Conservation (phyloP, 192 early-diverging fungal genomes). For the Irineochytrium annulatum region DNA sequence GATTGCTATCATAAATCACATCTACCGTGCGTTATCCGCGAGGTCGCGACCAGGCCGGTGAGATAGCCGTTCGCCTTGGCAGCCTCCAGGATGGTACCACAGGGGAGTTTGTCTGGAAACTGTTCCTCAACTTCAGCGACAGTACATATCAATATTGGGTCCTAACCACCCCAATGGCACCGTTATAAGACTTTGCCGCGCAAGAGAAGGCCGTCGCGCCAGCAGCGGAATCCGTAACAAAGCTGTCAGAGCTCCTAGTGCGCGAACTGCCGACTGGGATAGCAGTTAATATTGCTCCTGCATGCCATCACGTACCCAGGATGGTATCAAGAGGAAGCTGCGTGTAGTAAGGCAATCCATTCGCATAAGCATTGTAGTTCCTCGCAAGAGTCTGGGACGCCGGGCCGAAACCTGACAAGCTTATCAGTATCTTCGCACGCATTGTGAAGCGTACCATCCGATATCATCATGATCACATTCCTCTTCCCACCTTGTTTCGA, state of each 20-base stretch:
- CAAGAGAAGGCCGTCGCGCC: constrained; percentile 97
- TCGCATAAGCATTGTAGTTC: constrained; percentile 69
- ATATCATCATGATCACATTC: constrained; percentile 91
- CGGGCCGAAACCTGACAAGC: constrained; percentile 75
- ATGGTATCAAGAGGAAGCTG: constrained; percentile 50
- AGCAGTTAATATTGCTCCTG: too few species aligned
- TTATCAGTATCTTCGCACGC: not conserved
- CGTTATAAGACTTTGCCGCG: constrained; percentile 87
- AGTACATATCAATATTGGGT: not conserved
- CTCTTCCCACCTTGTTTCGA: constrained; percentile 18
- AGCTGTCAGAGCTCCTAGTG: constrained; percentile 72
- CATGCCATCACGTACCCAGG: constrained; percentile 54
- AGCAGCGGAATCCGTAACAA: constrained; percentile 95
- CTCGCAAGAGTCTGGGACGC: constrained; percentile 86
- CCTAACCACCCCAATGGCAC: constrained; percentile 75
- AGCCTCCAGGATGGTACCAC: constrained; percentile 91
- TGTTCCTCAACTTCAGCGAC: not conserved
- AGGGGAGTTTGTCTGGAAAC: constrained; percentile 63
- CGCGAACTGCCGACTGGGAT: constrained; percentile 89
- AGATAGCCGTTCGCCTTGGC: constrained; percentile 76
- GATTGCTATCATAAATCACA: not conserved
- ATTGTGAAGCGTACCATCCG: constrained; percentile 54
- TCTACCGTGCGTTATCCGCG: constrained; percentile 86
- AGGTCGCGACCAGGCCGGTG: constrained; percentile 91
- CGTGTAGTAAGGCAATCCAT: constrained; percentile 42